Conservation (phyloP, 306 rosid genomes). For the Corylus heterophylla region DNA sequence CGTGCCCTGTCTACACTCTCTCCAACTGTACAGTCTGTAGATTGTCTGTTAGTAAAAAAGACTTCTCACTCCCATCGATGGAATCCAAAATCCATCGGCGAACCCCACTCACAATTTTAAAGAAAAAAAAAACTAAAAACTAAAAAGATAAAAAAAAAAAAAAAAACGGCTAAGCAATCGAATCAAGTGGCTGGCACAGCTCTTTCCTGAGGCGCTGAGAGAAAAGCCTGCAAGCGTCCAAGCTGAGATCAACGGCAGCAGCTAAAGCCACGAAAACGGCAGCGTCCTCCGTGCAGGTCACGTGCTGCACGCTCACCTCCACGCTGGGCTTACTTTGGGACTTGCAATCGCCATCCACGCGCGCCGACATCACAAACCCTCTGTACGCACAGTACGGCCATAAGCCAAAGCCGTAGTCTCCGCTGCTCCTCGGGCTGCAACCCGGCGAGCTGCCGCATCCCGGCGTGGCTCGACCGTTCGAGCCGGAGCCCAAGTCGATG, state of each 20-base stretch:
- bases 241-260: slow-evolving; percentile 58
- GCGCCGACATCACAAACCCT: slow-evolving; percentile 67
- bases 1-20: slow-evolving; percentile 38
- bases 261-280: slow-evolving; percentile 62
- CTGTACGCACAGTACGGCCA: slow-evolving; percentile 80
- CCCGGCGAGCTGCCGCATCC: slow-evolving; percentile 53
- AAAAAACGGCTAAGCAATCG: slow-evolving; percentile 28
- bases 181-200: slow-evolving; percentile 44
- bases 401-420: slow-evolving; percentile 68
- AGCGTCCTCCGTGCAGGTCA: slow-evolving; percentile 64
- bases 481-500: slow-evolving; percentile 46
- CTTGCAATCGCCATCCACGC: slow-evolving; percentile 56
- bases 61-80: slow-evolving; percentile 20
- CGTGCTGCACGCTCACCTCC: slow-evolving; percentile 62
- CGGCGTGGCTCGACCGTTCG: slow-evolving; percentile 41
- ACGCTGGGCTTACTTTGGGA: slow-evolving; percentile 52
- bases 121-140: background rate
- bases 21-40: slow-evolving; percentile 53
- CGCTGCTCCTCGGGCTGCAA: slow-evolving; percentile 76
- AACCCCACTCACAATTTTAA: slow-evolving; percentile 9
- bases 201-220: slow-evolving; percentile 62
- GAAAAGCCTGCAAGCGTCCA: slow-evolving; percentile 62
- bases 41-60: slow-evolving; percentile 46
- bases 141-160: background rate
- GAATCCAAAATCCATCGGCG: slow-evolving; percentile 18